These are phyloP conservation scores for Myxozyma udenii DNA, from an alignment of 805 yeast species.

Conservation along the genomic window DNA sequence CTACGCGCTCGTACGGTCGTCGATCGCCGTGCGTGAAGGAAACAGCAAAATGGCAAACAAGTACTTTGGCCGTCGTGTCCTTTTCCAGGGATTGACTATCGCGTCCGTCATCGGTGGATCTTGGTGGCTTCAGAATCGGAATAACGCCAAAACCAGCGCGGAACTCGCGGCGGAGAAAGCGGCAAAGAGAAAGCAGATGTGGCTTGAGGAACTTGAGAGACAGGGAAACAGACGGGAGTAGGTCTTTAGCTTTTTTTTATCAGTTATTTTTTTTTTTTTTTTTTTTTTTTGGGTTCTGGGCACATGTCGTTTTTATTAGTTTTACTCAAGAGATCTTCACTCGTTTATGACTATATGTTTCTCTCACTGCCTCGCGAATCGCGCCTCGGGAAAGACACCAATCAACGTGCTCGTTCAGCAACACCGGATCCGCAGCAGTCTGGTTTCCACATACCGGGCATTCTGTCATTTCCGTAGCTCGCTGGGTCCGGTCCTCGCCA, in stretches of 20 bases:
- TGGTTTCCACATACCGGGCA: constrained; percentile 31
- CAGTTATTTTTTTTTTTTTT: not conserved
- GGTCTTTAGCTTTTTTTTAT: not conserved
- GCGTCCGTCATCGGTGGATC: constrained; percentile 76
- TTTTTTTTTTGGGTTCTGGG: not conserved
- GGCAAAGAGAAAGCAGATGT: constrained; percentile 43
- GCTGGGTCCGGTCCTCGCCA: not conserved
- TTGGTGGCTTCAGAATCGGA: constrained; percentile 48
- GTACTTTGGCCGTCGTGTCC: constrained; percentile 82
- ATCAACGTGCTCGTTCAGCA: constrained; percentile 31
- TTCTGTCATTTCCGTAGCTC: constrained; percentile 2
- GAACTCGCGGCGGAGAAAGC: constrained; percentile 33
- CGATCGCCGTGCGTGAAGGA: constrained; percentile 69
- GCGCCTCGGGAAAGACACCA: constrained; percentile 31
- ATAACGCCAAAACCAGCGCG: constrained; percentile 47
- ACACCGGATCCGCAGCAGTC: constrained; percentile 11
- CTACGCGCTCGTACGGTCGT: constrained; percentile 58
- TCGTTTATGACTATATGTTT: constrained; percentile 8
- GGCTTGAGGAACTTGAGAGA: constrained; percentile 71
- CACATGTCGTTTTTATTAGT: not conserved
- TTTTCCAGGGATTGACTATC: constrained; percentile 70
- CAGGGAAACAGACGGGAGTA: constrained; percentile 1
- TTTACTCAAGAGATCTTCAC: not conserved
- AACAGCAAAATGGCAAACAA: constrained; percentile 65
- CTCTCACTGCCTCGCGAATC: constrained; percentile 27